A percentile compares a stretch with the other conserved stretches of the same genome.
phyloP scores from a whole-genome alignment of 306 rosid species.

The Lathyrus tuberosus region DNA sequence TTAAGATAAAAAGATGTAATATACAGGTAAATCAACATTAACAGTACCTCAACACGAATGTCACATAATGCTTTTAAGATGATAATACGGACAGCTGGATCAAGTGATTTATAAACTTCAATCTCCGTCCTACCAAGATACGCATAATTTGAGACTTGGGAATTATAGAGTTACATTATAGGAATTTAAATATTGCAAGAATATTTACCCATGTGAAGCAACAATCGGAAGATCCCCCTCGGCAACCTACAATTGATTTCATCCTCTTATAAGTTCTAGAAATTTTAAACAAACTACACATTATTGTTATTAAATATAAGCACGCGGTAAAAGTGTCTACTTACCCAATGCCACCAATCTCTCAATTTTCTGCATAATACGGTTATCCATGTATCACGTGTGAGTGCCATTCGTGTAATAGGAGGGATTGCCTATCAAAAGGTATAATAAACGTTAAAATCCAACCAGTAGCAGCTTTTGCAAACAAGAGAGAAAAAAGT shows the following conservation, averaged over 20 bases:
- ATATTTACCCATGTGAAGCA: constrained; percentile 93
- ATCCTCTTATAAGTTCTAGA: constrained; percentile 42
- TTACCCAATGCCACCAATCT: constrained; percentile 99
- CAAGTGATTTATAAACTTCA: constrained; percentile 84
- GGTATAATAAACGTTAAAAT: constrained; percentile 34
- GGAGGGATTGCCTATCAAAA: constrained; percentile 94
- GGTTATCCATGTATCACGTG: constrained; percentile 95
- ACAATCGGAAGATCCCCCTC: constrained; percentile 95
- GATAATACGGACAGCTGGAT: constrained; percentile 87
- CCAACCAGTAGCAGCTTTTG: constrained; percentile 35
- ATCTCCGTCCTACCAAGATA: constrained; percentile 71
- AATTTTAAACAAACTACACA: constrained; percentile 29
- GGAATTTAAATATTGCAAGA: constrained; percentile 33
- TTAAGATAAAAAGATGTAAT: constrained; percentile 29
- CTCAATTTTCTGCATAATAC: constrained; percentile 96
- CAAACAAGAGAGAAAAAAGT: constrained; percentile 33
- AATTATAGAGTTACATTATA: constrained; percentile 36
- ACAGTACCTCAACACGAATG: constrained; percentile 95
- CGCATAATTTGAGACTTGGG: constrained; percentile 45
- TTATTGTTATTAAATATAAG: constrained; percentile 36
- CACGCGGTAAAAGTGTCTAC: constrained; percentile 34
- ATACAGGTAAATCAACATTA: constrained; percentile 24
- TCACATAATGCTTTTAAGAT: constrained; percentile 98
- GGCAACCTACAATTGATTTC: constrained; percentile 73
- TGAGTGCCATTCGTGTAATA: constrained; percentile 93